A percentile compares a stretch with the other conserved stretches of the same genome.
phyloP scores from a whole-genome alignment of 2,329 filamentous ascomycete genomes.

The Aureobasidium namibiae region DNA sequence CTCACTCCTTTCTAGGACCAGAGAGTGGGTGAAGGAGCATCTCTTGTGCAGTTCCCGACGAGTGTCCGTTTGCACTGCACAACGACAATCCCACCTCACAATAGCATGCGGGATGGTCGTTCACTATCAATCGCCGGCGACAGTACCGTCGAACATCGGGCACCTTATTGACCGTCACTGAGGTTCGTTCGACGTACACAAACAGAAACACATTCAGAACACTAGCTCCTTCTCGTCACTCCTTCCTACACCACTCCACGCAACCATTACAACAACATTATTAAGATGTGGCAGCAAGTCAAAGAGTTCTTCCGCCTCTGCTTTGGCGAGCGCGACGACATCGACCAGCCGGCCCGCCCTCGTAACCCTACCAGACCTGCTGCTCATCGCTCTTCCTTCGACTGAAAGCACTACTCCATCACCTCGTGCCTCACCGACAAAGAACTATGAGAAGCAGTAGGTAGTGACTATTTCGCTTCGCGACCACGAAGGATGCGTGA shows the following conservation, averaged over 20 bases:
- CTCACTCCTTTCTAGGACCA: neutral
- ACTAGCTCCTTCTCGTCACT: neutral
- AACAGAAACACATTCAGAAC: neutral
- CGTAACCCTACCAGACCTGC: neutral
- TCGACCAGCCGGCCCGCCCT: neutral
- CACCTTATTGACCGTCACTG: neutral
- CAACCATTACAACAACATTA: neutral
- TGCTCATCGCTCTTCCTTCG: neutral
- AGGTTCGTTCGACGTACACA: neutral
- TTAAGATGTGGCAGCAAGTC: conserved; percentile 1
- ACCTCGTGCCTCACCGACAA: neutral
- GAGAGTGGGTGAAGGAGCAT: neutral
- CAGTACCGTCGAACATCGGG: neutral
- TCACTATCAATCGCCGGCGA: neutral
- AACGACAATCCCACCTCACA: neutral
- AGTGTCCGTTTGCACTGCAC: neutral
- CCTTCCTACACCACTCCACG: neutral
- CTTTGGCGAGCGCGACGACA: neutral
- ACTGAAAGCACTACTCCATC: neutral
- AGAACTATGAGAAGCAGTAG: neutral
- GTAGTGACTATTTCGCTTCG: neutral
- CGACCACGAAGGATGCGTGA: neutral
- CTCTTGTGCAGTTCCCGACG: neutral
- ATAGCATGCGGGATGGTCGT: neutral
- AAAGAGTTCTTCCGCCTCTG: neutral